Base-by-base conservation (phyloP, 257 asterid species). In the Solanum appendiculatum region DNA sequence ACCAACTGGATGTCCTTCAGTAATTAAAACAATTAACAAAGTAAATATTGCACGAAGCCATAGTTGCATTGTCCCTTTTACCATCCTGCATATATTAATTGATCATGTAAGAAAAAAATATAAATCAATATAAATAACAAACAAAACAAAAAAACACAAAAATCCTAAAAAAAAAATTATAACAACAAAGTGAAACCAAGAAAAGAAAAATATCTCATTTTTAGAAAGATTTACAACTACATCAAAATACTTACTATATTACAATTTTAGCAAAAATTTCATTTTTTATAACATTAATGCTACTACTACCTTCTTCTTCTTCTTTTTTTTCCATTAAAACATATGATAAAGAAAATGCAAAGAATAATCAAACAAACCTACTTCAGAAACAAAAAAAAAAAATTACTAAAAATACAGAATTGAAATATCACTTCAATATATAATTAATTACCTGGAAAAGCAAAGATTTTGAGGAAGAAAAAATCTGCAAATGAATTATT, bases 1-100 rank as follows among this genome's bases (percentile, higher is more conserved):
- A 44, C 86, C 89, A 25, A 91, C 92, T 25, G 87, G 44, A 73
- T 86, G 89, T 13, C 90, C 89, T 87, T 91, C 90, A 23, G 72
- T 31, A 85, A 60, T 73, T 40, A 89, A 86, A 86, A 88, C 58
- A 74, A 85, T 83, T 81, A 89, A 64, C 29, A 86, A 31, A 74
- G 48, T 25, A 15, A 84, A 88, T 33, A 91, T 86, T 83, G 83
- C 60, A 75, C 54, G 82, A n/a, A 89, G 18, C 88, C 70, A 91
- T 66, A 63, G 87, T 16, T 83, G 87, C 27, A 86, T 44, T 86
- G 69, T 21, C 77, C 48, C 33, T 20, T 70, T 84, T 9, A 48
- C 80, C 91, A 89, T 89, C 73, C 87, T 89, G 83, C 56, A 77
- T 34, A 18, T 9, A 60, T 66, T 64, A 64, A 68, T 86, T 86